A percentile compares a stretch with the other conserved stretches of the same genome.
Evolutionary conservation across 1,284 basidiomycete species (phyloP).

Genomic region (Polyporus tsugae): DNA sequence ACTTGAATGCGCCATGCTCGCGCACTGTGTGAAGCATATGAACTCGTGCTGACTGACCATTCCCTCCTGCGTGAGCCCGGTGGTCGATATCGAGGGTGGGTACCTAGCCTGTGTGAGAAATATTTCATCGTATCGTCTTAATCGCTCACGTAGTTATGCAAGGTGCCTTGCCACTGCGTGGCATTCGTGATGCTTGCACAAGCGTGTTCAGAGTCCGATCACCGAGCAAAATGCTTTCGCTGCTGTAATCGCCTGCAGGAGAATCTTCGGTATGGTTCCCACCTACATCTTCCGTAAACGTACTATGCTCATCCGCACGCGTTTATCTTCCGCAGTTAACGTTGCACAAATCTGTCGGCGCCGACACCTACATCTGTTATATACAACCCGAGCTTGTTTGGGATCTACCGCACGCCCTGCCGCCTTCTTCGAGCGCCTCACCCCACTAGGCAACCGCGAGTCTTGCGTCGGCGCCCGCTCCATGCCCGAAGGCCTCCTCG

Average conservation of each 20-base stretch:
- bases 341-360: slow-evolving; percentile 25
- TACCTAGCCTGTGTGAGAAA: background rate
- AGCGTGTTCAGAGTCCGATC: background rate
- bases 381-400: slow-evolving; percentile 7
- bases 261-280: slow-evolving; percentile 26
- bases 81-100: background rate
- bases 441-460: slow-evolving; percentile 1
- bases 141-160: background rate
- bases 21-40: background rate
- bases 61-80: background rate
- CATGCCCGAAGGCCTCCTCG: slow-evolving; percentile 12
- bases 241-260: slow-evolving; percentile 6
- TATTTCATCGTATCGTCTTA: background rate
- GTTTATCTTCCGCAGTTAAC: slow-evolving; percentile 27
- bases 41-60: background rate
- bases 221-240: background rate
- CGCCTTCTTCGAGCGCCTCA: slow-evolving; percentile 15
- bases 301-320: slow-evolving; percentile 10
- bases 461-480: slow-evolving; percentile 12
- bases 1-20: background rate
- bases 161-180: background rate
- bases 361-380: slow-evolving; percentile 7
- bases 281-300: slow-evolving; percentile 3
- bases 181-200: background rate
- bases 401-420: slow-evolving; percentile 18